Percentiles rank a stretch among this genome's conserved stretches.
Conservation (phyloP, 176 grass and related monocot genomes). For the Chrysopogon serrulatus region DNA sequence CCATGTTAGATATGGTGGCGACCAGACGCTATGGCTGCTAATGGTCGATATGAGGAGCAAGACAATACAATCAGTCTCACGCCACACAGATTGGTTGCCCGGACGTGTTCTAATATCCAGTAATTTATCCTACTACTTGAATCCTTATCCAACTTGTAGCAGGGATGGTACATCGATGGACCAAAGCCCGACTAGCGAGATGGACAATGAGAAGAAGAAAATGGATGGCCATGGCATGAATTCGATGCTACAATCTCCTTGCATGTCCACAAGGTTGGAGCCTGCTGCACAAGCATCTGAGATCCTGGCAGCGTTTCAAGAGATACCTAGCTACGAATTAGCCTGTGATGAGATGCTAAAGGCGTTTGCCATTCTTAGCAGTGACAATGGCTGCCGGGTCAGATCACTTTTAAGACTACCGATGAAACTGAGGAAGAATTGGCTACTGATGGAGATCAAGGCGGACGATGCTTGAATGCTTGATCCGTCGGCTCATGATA, state of each 20-base stretch:
- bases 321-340: not conserved
- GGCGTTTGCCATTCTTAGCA: not conserved
- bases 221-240: accelerated
- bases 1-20: accelerated
- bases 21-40: not conserved
- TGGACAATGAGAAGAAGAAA: no score
- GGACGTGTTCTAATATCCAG: not conserved
- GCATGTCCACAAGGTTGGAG: not conserved
- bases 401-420: not conserved
- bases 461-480: no score
- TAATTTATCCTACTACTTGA: not conserved
- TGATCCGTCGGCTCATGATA: no score
- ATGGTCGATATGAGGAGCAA: not conserved
- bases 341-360: not conserved
- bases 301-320: not conserved
- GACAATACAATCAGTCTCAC: not conserved
- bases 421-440: not conserved
- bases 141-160: not conserved
- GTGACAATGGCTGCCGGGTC: not conserved
- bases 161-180: no score
- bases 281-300: not conserved
- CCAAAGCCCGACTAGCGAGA: no score
- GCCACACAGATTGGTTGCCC: no score
- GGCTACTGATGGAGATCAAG: not conserved
- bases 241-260: not conserved